phyloP scores from a whole-genome alignment of 306 rosid species.

The Rosa chinensis region DNA sequence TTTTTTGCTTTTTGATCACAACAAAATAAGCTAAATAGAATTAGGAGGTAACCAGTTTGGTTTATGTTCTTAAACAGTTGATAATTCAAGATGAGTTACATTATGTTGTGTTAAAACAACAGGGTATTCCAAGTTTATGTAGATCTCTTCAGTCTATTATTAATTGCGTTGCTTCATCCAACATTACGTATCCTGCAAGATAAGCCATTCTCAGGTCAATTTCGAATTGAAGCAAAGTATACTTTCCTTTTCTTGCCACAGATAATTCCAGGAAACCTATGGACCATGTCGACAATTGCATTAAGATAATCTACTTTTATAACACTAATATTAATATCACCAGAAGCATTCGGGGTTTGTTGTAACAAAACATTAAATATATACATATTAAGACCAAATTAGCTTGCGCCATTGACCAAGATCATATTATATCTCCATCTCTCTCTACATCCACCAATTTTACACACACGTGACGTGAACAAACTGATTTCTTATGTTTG shows the following conservation, averaged over 20 bases:
- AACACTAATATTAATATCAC: not conserved
- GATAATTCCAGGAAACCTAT: not conserved
- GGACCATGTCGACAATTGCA: not conserved
- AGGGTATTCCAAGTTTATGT: not conserved
- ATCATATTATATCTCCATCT: not conserved
- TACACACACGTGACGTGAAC: not conserved
- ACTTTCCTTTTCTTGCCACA: not conserved
- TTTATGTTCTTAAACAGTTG: not conserved
- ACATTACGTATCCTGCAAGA: not conserved
- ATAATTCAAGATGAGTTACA: not conserved
- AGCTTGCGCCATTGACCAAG: not conserved
- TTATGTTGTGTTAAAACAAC: not conserved
- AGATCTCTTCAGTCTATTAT: not conserved
- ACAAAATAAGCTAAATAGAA: slow-evolving; percentile 7
- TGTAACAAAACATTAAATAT: not conserved
- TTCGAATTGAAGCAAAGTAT: not conserved
- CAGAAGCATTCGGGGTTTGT: not conserved
- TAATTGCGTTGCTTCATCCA: not conserved
- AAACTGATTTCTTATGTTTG: not conserved
- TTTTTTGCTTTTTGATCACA: slow-evolving; percentile 5
- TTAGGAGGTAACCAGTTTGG: slow-evolving; percentile 6
- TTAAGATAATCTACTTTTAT: not conserved
- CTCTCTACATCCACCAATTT: not conserved
- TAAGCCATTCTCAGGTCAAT: not conserved
- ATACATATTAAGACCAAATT: not conserved